Evolutionary conservation across 306 rosid genomes (phyloP).

Genomic region (Cercis canadensis): DNA sequence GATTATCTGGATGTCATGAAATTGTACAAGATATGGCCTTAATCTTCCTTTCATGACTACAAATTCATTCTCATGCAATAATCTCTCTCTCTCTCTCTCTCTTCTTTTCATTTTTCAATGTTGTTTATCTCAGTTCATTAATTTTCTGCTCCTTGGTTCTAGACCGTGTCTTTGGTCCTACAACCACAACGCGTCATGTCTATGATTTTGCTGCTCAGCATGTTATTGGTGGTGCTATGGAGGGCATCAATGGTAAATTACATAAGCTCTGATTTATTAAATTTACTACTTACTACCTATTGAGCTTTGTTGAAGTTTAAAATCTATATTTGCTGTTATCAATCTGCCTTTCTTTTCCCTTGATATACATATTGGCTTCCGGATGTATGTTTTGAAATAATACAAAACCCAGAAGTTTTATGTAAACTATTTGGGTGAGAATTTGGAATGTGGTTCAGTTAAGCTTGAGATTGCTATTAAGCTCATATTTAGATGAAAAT

Average conservation of each 20-base stretch:
- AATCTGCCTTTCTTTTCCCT: constrained; percentile 22
- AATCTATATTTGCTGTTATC: constrained; percentile 29
- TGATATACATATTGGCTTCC: constrained; percentile 20
- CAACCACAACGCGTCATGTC: constrained; percentile 97
- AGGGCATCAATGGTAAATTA: constrained; percentile 88
- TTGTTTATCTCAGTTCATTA: constrained; percentile 18
- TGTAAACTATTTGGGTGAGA: constrained; percentile 28
- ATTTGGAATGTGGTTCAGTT: constrained; percentile 18
- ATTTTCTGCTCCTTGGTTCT: constrained; percentile 41
- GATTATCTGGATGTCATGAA: constrained; percentile 9
- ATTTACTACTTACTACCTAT: constrained; percentile 34
- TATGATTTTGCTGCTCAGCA: constrained; percentile 97
- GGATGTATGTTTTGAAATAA: constrained; percentile 30
- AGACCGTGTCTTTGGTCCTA: constrained; percentile 98
- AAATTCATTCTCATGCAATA: constrained; percentile 14
- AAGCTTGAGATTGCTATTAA: constrained; percentile 25
- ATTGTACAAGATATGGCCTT: neutral
- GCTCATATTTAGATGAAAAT: constrained; percentile 22
- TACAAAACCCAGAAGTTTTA: constrained; percentile 20
- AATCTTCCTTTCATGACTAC: neutral
- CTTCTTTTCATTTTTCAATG: constrained; percentile 11
- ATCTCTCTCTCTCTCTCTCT: neutral
- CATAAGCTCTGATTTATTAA: constrained; percentile 29
- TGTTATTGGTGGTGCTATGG: constrained; percentile 92
- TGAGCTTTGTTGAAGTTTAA: constrained; percentile 27